These are phyloP conservation scores for Cornus suecica DNA, from an alignment of 148 eudicot genomes.

Conservation along the genomic window DNA sequence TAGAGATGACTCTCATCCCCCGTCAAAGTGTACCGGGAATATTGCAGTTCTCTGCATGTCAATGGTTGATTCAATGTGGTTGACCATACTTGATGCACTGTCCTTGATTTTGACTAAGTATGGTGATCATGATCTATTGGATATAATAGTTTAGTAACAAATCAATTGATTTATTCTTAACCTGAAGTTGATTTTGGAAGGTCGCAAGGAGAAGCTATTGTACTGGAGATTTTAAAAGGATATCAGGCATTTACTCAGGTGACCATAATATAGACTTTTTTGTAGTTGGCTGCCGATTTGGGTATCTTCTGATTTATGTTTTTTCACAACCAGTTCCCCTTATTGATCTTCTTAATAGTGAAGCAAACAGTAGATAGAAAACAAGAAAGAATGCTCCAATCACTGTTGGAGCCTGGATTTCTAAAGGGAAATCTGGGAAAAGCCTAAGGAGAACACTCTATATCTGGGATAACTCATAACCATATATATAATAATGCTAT, in stretches of 20 bases:
- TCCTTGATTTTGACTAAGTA: constrained; percentile 90
- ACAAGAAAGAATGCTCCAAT: too few relatives aligned
- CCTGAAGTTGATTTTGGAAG: constrained; percentile 39
- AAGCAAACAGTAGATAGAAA: too few relatives aligned
- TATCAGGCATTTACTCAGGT: constrained; percentile 99
- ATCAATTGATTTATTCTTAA: constrained; percentile 18
- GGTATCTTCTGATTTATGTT: background rate
- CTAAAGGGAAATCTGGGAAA: too few relatives aligned
- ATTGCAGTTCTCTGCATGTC: constrained; percentile 75
- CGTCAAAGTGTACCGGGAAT: constrained; percentile 63
- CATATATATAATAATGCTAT: too few relatives aligned
- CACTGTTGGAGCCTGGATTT: too few relatives aligned
- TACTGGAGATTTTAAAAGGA: constrained; percentile 92
- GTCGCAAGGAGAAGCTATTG: constrained; percentile 98
- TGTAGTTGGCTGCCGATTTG: background rate
- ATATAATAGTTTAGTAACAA: background rate
- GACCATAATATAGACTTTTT: background rate
- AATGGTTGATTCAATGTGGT: constrained; percentile 93
- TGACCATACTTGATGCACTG: constrained; percentile 87
- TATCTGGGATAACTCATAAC: too few relatives aligned
- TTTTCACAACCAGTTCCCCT: too few relatives aligned
- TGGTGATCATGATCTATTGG: constrained; percentile 6
- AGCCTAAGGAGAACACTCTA: too few relatives aligned
- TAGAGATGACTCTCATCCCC: constrained; percentile 59
- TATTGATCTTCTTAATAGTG: too few relatives aligned